Evolutionary conservation across 768 basidiomycete species (phyloP), one percentile per base, ranked within the genome.

Genomic region (Scleroderma bovista): DNA sequence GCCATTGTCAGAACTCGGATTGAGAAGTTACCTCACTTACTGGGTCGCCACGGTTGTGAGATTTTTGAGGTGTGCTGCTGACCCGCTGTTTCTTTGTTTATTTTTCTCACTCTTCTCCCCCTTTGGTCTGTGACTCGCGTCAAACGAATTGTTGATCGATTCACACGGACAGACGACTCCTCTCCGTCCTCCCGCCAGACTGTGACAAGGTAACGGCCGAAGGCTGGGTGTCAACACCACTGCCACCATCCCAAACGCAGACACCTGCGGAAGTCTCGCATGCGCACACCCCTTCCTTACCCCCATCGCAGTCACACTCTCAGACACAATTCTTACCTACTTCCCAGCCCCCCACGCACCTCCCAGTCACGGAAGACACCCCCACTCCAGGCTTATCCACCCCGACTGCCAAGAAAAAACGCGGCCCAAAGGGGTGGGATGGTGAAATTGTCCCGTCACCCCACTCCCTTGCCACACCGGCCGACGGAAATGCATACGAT

Each of bases 1-100:
- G 9, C 96, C 96, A 1, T 74, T 99, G 4, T 96, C 93, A 0
- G 93, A 93, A 54, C 81, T 98, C 15, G 96, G 96, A 7, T 75
- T 94, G 11, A 80, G 88, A 47, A 88, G 91, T 51, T 99, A 98
- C 69, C 80, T 91, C 29, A 79, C 88, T 8, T 93, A 85, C 63
- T 94, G 92, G 92, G 81, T 88, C 2, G 78, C 87, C 7, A 84
- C 84, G 0, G 74, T 94, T 51, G 68, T 93, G n/a, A 81, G 91
- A 36, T 93, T 90, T 74, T 80, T 93, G 65, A 75, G 85, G 85
- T 86, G 56, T 32, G 71, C 61, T 12, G 12, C 11, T 20, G n/a
- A 45, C 29, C 44, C 46, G 50, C 32, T 46, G 40, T 36, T 45
- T 15, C 26, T 39, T 20, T 24, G 43, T 43, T n/a, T 24, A 51